phyloP scores from a whole-genome alignment of 306 rosid species.

The Trifolium subterraneum region DNA sequence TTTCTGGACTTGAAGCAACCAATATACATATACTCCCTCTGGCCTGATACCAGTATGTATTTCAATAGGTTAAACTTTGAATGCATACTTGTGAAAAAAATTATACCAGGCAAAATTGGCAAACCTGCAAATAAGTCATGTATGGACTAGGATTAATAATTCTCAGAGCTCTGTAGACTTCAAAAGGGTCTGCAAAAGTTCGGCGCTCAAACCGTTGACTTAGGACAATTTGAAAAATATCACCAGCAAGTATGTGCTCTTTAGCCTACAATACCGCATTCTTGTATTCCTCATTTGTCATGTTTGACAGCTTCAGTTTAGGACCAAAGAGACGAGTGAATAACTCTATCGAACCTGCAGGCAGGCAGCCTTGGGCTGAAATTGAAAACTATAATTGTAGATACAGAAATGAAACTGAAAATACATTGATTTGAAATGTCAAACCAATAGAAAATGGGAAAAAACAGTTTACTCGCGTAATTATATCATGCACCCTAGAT shows the following conservation, averaged over 20 bases:
- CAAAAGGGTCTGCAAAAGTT: constrained; percentile 99
- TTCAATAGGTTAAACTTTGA: constrained; percentile 34
- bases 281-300: constrained; percentile 86
- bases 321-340: constrained; percentile 72
- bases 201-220: constrained; percentile 95
- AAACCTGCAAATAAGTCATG: constrained; percentile 96
- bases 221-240: constrained; percentile 91
- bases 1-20: constrained; percentile 99
- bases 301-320: constrained; percentile 71
- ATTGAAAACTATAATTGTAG: constrained; percentile 48
- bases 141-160: constrained; percentile 97
- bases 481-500: constrained; percentile 81
- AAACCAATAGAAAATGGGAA: constrained; percentile 8
- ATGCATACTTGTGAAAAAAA: constrained; percentile 11
- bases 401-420: constrained; percentile 34
- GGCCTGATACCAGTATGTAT: constrained; percentile 60
- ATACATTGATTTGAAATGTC: constrained; percentile 18
- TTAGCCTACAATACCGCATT: constrained; percentile 82
- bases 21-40: constrained; percentile 92
- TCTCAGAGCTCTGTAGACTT: constrained; percentile 90
- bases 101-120: constrained; percentile 20
- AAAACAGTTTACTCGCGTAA: constrained; percentile 63
- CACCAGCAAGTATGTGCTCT: constrained; percentile 95
- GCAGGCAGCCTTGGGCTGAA: constrained; percentile 92
- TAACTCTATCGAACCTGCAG: constrained; percentile 83